Percentiles rank a stretch among this genome's conserved stretches.
phyloP scores from a whole-genome alignment of 345 rosid genomes.

The Combretum micranthum region DNA sequence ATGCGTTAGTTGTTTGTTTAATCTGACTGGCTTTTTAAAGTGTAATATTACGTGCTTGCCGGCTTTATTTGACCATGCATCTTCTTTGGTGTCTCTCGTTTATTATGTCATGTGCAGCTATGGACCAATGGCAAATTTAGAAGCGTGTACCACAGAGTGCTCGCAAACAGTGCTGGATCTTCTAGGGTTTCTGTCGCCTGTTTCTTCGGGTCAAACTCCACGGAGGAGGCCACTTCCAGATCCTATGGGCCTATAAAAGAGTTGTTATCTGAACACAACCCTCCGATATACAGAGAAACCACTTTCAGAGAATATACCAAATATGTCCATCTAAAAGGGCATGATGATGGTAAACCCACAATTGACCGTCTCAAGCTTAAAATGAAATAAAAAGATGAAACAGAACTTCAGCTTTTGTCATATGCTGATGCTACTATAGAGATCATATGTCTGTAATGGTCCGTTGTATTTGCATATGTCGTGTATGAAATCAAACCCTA shows the following conservation, averaged over 20 bases:
- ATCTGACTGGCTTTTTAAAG: too few relatives aligned
- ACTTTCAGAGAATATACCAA: conserved; percentile 15
- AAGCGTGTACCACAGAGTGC: conserved; percentile 22
- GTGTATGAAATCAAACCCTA: too few relatives aligned
- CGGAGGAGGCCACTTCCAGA: not conserved
- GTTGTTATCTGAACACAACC: conserved; percentile 22
- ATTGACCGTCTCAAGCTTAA: conserved; percentile 21
- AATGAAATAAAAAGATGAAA: not conserved
- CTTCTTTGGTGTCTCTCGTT: too few relatives aligned
- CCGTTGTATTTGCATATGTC: too few relatives aligned
- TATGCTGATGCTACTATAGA: too few relatives aligned
- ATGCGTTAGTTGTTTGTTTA: too few relatives aligned
- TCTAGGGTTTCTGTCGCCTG: conserved; percentile 26
- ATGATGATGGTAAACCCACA: conserved; percentile 5
- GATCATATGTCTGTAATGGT: too few relatives aligned
- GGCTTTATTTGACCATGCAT: too few relatives aligned
- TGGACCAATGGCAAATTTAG: conserved; percentile 21
- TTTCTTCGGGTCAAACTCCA: conserved; percentile 11
- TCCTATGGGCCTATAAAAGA: conserved; percentile 26
- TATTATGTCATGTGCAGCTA: conserved; percentile 14
- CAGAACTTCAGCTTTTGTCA: too few relatives aligned
- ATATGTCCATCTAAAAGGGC: conserved; percentile 9
- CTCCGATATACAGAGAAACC: conserved; percentile 23
- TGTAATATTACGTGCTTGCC: too few relatives aligned
- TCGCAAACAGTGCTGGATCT: conserved; percentile 16